Evolutionary conservation across 2,329 filamentous ascomycete species (phyloP), one percentile per base, ranked within the genome.

Genomic region (Colletotrichum theobromicola): DNA sequence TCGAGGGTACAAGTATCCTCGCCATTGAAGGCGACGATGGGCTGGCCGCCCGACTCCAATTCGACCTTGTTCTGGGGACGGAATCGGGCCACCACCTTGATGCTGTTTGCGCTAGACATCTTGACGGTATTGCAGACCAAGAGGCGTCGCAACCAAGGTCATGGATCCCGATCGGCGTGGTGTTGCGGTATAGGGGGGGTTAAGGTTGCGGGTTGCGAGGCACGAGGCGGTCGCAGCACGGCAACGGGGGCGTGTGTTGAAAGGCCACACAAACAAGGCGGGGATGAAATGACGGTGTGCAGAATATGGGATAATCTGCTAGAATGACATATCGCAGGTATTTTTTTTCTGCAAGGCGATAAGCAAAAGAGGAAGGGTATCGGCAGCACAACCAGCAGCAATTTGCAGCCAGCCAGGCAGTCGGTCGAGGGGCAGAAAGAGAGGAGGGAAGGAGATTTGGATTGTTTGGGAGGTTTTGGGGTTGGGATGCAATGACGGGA

Each of bases 1-100:
- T 94, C 93, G 83, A 98, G 88, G 72, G 87, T 90, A 87, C 96
- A 98, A 82, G 96, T 98, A 83, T 98, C 96, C 71, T 96, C 93
- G 79, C 93, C 93, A 83, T 94, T 92, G 84, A 99, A 98, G 64
- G 90, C 88, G 77, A 99, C 97, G 79, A 99, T 96, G 77, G 96
- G 94, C 86, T 97, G 93, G 84, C 96, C 96, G 84, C 95, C 95
- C 82, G 94, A 96, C 76, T 93, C 93, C 83, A 97, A 90, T 88
- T 99, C 97, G 85, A 97, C 87, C 87, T 95, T 95, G 89, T 99
- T 99, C 87, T 98, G 96, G 80, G 97, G 97, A 83, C 97, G 93
- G 87, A 99, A 99, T 82, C 97, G 95, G 88, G 96, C 96, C 84
- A 99, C 96, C 84, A 99, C 97, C 94, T 91, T 93, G 88, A 94